Evolutionary conservation across 192 early-diverging fungal species (phyloP).

Genomic region (Gonapodya sp.): DNA sequence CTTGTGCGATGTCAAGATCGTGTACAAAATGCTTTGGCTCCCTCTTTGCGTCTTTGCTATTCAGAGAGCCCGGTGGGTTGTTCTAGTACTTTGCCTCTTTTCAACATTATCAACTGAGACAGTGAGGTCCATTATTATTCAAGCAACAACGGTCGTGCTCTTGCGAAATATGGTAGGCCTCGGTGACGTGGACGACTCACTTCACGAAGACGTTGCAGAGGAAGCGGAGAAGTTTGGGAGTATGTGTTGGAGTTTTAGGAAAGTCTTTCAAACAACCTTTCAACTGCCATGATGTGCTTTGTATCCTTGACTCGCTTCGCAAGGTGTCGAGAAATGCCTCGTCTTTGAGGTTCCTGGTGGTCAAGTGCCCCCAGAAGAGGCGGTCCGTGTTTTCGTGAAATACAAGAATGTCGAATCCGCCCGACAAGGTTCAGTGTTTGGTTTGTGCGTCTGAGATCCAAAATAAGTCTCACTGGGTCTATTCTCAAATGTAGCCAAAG

Average conservation of each 20-base stretch:
- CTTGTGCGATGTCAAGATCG: too few relatives aligned
- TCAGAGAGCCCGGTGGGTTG: too few relatives aligned
- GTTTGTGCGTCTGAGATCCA: too few relatives aligned
- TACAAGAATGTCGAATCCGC: neutral
- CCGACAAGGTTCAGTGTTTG: neutral
- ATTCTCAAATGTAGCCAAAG: neutral
- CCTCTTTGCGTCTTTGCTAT: too few relatives aligned
- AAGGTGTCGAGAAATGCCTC: neutral
- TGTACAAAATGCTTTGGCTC: too few relatives aligned
- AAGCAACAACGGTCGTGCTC: neutral
- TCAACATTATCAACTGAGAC: too few relatives aligned
- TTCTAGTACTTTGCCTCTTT: too few relatives aligned
- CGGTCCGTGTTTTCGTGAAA: neutral
- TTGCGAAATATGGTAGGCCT: neutral
- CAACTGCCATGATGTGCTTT: too few relatives aligned
- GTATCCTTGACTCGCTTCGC: neutral
- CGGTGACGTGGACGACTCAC: neutral
- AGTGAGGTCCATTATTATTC: too few relatives aligned
- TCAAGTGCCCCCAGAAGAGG: neutral
- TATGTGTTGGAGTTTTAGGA: too few relatives aligned
- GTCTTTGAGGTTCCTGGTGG: neutral
- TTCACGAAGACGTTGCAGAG: neutral
- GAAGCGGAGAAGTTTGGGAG: neutral
- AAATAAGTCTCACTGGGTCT: too few relatives aligned
- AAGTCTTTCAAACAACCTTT: neutral